Evolutionary conservation across 2,329 filamentous ascomycete genomes (phyloP), one percentile per base, ranked within the genome.

Genomic region (Trichoderma sp.): DNA sequence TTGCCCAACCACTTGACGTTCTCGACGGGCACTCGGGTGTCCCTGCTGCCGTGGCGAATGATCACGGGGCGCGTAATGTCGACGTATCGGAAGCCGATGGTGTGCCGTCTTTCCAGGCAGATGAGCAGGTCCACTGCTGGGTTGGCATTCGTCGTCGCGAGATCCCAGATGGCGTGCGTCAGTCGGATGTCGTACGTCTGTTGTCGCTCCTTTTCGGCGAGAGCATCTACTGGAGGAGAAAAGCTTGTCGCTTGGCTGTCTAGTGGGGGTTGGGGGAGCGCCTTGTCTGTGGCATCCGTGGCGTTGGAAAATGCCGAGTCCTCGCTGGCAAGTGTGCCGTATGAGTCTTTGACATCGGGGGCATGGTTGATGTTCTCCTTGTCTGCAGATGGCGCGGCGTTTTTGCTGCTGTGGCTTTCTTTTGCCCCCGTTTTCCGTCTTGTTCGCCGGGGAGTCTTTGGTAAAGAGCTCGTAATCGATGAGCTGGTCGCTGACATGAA

Each of bases 1-100:
- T 93, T 93, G 66, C 93, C 93, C 7, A 99, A 83, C 95, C 95
- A 99, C 69, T 90, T 86, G 24, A 97, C 92, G 72, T 99, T 99
- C 65, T 97, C 95, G 15, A 97, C 90, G 0, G 95, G 95, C 1
- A 99, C 95, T 26, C 95, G 86, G 7, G 90, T 93, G 73, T 99
- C 95, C 71, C 91, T 88, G 73, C 88, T 92, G 44, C 95, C 95
- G 75, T 99, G 95, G 73, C 97, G 94, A 69, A 99, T 97, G 26
- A 97, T 90, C 0, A 98, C 91, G 0, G 92, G 87, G 9, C 93
- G 87, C 6, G 90, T 96, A 69, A 99, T 97, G 74, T 99, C 95
- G 19, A 97, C 94, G 74, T 99, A 99, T 57, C 93, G 88, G 79
- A 99, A 99, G 0, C 95, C 95, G 71, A 99, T 97, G 0, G 91